These are phyloP conservation scores for Stachybotrys chartarum DNA, from an alignment of 2,329 filamentous ascomycete genomes.

Conservation along the genomic window DNA sequence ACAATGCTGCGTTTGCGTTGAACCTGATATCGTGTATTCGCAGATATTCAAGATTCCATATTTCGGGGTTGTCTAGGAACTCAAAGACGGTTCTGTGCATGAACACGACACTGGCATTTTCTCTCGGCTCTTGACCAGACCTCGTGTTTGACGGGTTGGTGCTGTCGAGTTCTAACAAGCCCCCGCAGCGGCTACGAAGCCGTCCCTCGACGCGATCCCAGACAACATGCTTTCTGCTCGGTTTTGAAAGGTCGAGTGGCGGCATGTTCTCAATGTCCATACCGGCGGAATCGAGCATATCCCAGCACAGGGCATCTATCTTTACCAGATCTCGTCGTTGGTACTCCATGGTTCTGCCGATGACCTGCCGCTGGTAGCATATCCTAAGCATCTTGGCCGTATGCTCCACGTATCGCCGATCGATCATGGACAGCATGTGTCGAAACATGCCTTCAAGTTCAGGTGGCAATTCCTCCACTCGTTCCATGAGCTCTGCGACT, in stretches of 20 bases:
- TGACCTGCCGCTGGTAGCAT: background rate
- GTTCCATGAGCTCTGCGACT: background rate
- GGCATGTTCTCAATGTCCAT: background rate
- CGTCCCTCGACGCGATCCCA: background rate
- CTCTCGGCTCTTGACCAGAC: too few species aligned
- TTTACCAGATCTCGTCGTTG: background rate
- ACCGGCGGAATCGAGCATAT: background rate
- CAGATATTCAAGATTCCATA: background rate
- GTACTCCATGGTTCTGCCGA: background rate
- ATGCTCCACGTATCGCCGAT: background rate
- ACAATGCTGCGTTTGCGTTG: background rate
- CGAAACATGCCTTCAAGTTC: slow-evolving; percentile 3
- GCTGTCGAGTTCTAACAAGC: background rate
- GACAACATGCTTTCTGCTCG: background rate
- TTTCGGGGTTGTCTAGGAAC: background rate
- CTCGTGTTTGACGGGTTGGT: background rate
- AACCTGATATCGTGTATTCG: background rate
- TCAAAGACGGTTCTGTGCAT: background rate
- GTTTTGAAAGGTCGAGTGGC: background rate
- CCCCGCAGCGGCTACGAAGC: background rate
- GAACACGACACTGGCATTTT: background rate
- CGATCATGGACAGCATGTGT: slow-evolving; percentile 1
- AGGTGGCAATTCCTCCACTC: slow-evolving; percentile 1
- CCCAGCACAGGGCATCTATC: background rate
- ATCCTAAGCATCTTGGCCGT: background rate